These are phyloP conservation scores for Trichoderma pleuroti DNA, from an alignment of 2,329 filamentous ascomycete species.

Conservation along the genomic window DNA sequence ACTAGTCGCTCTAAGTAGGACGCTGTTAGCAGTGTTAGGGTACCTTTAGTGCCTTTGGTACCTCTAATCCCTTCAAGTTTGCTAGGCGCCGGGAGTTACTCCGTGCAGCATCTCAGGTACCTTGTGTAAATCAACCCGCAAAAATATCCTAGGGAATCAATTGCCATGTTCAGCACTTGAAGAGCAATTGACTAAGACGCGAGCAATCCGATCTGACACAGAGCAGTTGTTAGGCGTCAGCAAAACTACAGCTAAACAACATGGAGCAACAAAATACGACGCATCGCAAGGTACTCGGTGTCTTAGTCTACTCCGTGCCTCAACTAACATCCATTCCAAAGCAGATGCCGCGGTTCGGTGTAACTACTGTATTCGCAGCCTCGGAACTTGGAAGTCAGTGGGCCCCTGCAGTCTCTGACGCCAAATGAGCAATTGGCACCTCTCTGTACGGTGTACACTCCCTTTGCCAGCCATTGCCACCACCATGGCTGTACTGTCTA, in stretches of 20 bases:
- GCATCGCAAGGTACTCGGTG: not conserved
- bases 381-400: not conserved
- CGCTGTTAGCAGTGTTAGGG: not conserved
- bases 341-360: too few relatives aligned
- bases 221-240: not conserved
- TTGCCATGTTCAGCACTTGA: not conserved
- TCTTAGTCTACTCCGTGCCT: too few relatives aligned
- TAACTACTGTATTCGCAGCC: not conserved
- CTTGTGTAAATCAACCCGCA: not conserved
- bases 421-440: not conserved
- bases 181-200: not conserved
- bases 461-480: not conserved
- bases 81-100: not conserved
- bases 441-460: not conserved
- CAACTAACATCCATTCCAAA: too few relatives aligned
- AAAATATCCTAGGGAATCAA: not conserved
- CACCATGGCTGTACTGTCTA: not conserved
- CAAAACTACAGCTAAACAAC: not conserved
- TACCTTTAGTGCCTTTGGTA: not conserved
- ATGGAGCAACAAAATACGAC: not conserved
- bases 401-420: not conserved
- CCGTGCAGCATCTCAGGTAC: not conserved
- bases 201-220: not conserved
- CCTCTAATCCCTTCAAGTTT: not conserved
- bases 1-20: not conserved